These are phyloP conservation scores for Solanum aculeatissimum DNA, from an alignment of 305 asterid species.

Conservation along the genomic window DNA sequence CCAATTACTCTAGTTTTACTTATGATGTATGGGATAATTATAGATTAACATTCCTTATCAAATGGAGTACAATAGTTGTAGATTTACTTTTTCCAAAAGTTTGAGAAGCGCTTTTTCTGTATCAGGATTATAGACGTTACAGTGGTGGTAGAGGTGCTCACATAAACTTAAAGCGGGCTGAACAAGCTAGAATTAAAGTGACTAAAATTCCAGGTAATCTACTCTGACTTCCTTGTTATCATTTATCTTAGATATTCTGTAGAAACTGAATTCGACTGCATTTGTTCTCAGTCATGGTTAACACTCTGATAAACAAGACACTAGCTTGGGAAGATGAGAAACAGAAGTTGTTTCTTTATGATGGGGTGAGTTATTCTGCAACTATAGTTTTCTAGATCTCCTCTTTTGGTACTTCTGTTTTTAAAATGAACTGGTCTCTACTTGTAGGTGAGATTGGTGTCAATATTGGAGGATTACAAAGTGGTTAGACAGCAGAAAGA, in stretches of 20 bases:
- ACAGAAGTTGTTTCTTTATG: slow-evolving; percentile 68
- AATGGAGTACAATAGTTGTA: neutral
- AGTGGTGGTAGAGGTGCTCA: slow-evolving; percentile 93
- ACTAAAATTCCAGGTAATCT: slow-evolving; percentile 77
- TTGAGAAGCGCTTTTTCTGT: neutral
- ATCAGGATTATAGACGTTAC: slow-evolving; percentile 73
- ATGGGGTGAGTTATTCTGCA: slow-evolving; percentile 55
- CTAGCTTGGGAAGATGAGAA: slow-evolving; percentile 82
- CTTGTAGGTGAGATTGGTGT: slow-evolving; percentile 70
- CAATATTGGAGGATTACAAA: slow-evolving; percentile 86
- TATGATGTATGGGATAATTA: neutral
- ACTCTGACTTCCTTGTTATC: neutral
- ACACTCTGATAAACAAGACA: slow-evolving; percentile 59
- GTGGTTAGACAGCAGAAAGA: slow-evolving; percentile 62
- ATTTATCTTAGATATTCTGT: neutral
- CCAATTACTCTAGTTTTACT: neutral
- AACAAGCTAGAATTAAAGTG: slow-evolving; percentile 69
- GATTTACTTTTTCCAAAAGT: neutral
- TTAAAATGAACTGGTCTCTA: neutral
- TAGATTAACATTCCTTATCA: neutral
- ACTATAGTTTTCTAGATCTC: slow-evolving; percentile 4
- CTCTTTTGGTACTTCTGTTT: neutral
- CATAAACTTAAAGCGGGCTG: slow-evolving; percentile 82
- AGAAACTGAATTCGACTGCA: neutral
- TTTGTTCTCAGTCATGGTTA: slow-evolving; percentile 56